Base-by-base conservation (phyloP, 352 stramenopile species). In the Heterotrichella gracilis region DNA sequence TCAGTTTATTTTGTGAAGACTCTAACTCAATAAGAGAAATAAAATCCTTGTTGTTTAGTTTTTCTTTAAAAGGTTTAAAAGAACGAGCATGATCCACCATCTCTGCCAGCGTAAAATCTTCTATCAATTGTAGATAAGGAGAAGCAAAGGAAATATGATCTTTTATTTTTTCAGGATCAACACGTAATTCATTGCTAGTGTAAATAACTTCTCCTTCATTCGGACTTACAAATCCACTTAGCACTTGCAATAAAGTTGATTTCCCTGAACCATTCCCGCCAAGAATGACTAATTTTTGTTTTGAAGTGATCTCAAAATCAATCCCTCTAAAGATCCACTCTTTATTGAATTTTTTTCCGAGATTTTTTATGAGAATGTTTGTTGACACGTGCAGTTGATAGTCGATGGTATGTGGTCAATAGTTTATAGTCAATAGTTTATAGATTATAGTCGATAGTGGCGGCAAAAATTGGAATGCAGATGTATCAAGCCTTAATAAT, bases 301-400 rank as follows among this genome's bases (percentile, higher is more conserved):
- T n/a, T n/a, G 32, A n/a, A n/a, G 32, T 9, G n/a, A 53, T 53
- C 9, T 9, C 32, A 53, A 17, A 53, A 53, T 9, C n/a, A 53
- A 53, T 9, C 9, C n/a, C 32, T n/a, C 32, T 53, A n/a, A 53
- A 53, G n/a, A 53, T 53, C 32, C 32, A 53, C n/a, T 53, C 32
- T n/a, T n/a, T 53, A n/a, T 53, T 53, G 32, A 53, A 53, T 53
- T 53, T 53, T 53, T 53, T 53, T 9, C 32, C 32, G 32, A 53
- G 32, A 17, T 53, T 53, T 17, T 53, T 9, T 53, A 53, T 17
- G 32, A 17, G 32, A 53, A 53, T 53, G n/a, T n/a, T n/a, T n/a
- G n/a, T n/a, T n/a, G n/a, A n/a, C n/a, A n/a, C n/a, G n/a, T n/a
- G n/a, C n/a, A n/a, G n/a, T n/a, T n/a, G n/a, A n/a, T n/a, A n/a